Base-by-base conservation (phyloP, 306 rosid species). In the Sechiopsis laciniata region DNA sequence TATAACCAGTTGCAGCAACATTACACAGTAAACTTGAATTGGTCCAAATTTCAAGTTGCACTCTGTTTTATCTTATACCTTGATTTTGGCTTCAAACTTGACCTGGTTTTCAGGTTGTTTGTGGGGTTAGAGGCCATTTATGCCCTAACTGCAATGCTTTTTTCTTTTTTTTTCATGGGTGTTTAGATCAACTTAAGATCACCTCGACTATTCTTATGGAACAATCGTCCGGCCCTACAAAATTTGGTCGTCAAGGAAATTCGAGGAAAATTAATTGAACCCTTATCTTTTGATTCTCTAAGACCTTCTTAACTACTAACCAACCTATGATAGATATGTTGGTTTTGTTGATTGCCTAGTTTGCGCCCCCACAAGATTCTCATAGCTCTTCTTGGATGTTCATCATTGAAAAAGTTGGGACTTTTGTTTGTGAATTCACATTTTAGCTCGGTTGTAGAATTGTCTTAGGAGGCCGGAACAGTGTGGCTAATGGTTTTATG, bases 51-150 rank as follows among this genome's bases (percentile, higher is more conserved):
- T 6, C 42, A 40, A 16, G 26, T n/a, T 26, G 12, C 68, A 15
- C 21, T 62, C 48, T 32, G 68, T 62, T 8, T 62, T 11, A 40
- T 21, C 9, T 24, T 55, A 20, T 10, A 8, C 17, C 71, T 16
- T 32, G 9, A 5, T 35, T 40, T 0, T n/a, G 37, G 6, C 21
- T 37, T 56, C 42, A 72, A 54, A 15, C 14, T 73, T 56, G 14
- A 20, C 21, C 15, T 42, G 3, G 26, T 8, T 71, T 88, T 32
- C 75, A 92, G 95, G 96, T 92, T 4, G 66, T 54, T 37, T 89
- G 97, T 81, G 96, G 97, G 59, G 82, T 89, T 90, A 86, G 95
- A 89, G 95, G 97, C 65, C 88, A 89, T 77, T 52, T 92, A 22
- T 26, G n/a, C n/a, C n/a, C n/a, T n/a, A n/a, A n/a, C n/a, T n/a